Conservation (phyloP, 768 basidiomycete species). For the Boletus vermiculosoides region DNA sequence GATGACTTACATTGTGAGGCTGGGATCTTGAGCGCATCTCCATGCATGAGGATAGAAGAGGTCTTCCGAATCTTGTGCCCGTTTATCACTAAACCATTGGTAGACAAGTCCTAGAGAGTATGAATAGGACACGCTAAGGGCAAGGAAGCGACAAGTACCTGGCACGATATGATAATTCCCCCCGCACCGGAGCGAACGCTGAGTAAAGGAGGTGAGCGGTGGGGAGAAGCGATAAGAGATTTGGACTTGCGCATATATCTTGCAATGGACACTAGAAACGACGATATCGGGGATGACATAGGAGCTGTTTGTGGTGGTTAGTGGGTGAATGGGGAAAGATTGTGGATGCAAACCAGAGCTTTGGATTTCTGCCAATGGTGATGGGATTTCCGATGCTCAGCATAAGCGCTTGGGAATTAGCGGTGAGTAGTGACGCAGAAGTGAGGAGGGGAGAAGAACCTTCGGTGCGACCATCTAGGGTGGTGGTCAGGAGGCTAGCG, state of each 20-base stretch:
- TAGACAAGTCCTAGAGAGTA: constrained; percentile 61
- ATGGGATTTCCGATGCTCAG: constrained; percentile 62
- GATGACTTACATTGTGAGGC: constrained; percentile 53
- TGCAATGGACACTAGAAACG: constrained; percentile 74
- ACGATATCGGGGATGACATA: constrained; percentile 63
- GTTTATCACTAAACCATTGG: constrained; percentile 74
- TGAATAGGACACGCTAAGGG: not conserved
- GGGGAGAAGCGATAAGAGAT: not conserved
- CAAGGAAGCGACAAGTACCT: constrained; percentile 41
- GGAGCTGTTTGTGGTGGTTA: constrained; percentile 33
- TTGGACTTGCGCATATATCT: constrained; percentile 67
- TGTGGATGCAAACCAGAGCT: constrained; percentile 47
- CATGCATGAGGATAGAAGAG: constrained; percentile 73
- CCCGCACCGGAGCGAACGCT: constrained; percentile 72
- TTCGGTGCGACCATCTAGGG: constrained; percentile 61
- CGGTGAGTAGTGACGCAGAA: not conserved
- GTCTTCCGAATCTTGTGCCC: constrained; percentile 64
- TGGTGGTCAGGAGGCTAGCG: constrained; percentile 67
- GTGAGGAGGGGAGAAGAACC: constrained; percentile 36
- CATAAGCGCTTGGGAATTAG: constrained; percentile 47
- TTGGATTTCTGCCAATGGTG: constrained; percentile 70
- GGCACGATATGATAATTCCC: constrained; percentile 75
- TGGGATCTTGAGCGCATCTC: constrained; percentile 67
- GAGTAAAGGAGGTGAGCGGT: not conserved
- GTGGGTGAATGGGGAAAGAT: not conserved